Evolutionary conservation across 2,329 filamentous ascomycete genomes (phyloP).

Genomic region (Calonectria fujianensis): DNA sequence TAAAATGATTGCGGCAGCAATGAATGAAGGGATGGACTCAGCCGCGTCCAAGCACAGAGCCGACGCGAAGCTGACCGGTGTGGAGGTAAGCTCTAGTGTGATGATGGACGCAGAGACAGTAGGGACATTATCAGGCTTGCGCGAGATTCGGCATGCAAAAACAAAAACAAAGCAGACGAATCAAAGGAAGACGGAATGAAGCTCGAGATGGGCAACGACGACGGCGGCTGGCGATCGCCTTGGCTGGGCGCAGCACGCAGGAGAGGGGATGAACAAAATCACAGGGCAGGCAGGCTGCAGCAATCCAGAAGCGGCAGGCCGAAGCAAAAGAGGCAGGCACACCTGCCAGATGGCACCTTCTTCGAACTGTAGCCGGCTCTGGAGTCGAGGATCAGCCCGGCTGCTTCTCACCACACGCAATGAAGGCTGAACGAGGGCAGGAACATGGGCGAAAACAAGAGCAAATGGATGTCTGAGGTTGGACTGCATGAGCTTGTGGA

Average conservation of each 20-base stretch:
- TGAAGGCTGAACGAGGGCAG: constrained; percentile 40
- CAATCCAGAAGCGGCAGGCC: constrained; percentile 28
- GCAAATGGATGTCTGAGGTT: constrained; percentile 36
- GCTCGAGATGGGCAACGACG: constrained; percentile 17
- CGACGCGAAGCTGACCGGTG: constrained; percentile 21
- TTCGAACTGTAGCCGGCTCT: constrained; percentile 20
- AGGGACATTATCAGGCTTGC: constrained; percentile 30
- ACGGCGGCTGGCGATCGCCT: constrained; percentile 35
- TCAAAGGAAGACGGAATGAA: constrained; percentile 1
- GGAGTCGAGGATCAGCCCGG: constrained; percentile 17
- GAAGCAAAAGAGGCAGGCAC: constrained; percentile 13
- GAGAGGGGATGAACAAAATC: constrained; percentile 34
- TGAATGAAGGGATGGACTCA: constrained; percentile 26
- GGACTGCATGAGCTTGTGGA: constrained; percentile 41
- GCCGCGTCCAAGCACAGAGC: constrained; percentile 16
- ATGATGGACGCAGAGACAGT: constrained; percentile 26
- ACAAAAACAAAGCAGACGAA: not conserved
- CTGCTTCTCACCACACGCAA: constrained; percentile 25
- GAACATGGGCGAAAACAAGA: constrained; percentile 41
- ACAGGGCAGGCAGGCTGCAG: constrained; percentile 1
- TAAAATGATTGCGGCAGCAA: constrained; percentile 4
- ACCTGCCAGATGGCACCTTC: constrained; percentile 29
- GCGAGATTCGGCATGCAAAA: not conserved
- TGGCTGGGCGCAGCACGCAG: constrained; percentile 40
- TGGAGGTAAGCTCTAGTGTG: constrained; percentile 32